Conservation (phyloP, 2,329 filamentous ascomycete genomes). For the Fusarium virguliforme region DNA sequence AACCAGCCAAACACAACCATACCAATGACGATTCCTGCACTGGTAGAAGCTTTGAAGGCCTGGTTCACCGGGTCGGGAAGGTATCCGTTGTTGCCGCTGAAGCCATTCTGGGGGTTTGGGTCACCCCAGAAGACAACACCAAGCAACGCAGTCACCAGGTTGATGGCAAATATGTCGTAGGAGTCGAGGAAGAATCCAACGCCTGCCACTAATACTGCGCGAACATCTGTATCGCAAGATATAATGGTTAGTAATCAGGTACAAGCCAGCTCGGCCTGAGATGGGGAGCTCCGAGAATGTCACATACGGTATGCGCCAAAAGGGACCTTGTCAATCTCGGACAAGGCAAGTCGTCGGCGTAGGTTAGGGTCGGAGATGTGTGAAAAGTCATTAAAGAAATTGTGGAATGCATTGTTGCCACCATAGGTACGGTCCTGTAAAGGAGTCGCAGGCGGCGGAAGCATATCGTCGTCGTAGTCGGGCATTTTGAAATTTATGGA, state of each 20-base stretch:
- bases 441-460: slow-evolving; percentile 60
- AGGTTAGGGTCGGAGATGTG: slow-evolving; percentile 82
- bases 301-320: slow-evolving; percentile 79
- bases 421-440: slow-evolving; percentile 65
- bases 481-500: slow-evolving; percentile 52
- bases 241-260: slow-evolving; percentile 23
- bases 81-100: slow-evolving; percentile 68
- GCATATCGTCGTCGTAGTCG: slow-evolving; percentile 57
- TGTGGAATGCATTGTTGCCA: slow-evolving; percentile 80
- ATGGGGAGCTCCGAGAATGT: background rate
- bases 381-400: slow-evolving; percentile 80
- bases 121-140: slow-evolving; percentile 83
- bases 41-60: slow-evolving; percentile 86
- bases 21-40: slow-evolving; percentile 83
- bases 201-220: slow-evolving; percentile 82
- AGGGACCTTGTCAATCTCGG: slow-evolving; percentile 84
- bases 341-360: slow-evolving; percentile 80
- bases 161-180: slow-evolving; percentile 87
- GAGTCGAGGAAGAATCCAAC: slow-evolving; percentile 89
- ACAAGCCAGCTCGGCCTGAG: background rate
- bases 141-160: slow-evolving; percentile 79
- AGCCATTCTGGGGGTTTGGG: slow-evolving; percentile 60
- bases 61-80: slow-evolving; percentile 78
- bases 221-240: slow-evolving; percentile 66
- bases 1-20: slow-evolving; percentile 84